Percentiles rank a stretch among this genome's conserved stretches.
Conservation (phyloP, 2,329 filamentous ascomycete genomes). For the Aspergillus piperis region DNA sequence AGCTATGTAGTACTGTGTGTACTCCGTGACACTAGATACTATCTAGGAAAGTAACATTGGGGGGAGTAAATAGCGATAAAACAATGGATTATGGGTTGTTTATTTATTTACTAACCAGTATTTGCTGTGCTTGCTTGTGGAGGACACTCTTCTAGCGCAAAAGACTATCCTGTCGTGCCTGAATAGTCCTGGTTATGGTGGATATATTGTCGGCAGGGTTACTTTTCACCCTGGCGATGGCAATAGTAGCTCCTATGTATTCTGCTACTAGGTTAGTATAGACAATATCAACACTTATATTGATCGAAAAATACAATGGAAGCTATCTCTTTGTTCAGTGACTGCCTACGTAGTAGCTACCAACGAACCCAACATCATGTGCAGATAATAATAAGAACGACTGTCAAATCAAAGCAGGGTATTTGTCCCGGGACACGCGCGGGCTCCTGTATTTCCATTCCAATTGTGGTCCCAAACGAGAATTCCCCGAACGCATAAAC, state of each 20-base stretch:
- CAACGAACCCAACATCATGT: background rate
- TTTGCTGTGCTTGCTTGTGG: too few relatives aligned
- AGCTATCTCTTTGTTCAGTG: background rate
- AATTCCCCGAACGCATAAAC: constrained; percentile 1
- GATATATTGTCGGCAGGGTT: too few relatives aligned
- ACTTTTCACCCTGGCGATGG: too few relatives aligned
- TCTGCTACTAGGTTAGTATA: background rate
- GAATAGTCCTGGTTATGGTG: background rate
- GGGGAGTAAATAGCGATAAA: background rate
- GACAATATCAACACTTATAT: background rate
- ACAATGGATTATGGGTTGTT: background rate
- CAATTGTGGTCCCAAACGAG: background rate
- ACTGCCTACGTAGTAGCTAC: background rate
- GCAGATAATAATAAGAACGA: background rate
- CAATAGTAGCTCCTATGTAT: too few relatives aligned
- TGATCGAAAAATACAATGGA: background rate
- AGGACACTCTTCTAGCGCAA: background rate
- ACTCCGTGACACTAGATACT: too few relatives aligned
- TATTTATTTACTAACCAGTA: background rate
- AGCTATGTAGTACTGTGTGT: too few relatives aligned
- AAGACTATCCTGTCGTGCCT: too few relatives aligned
- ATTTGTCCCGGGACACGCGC: constrained; percentile 2
- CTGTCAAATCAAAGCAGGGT: constrained; percentile 6
- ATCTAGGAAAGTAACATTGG: background rate
- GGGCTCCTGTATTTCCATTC: constrained; percentile 1